Conservation (phyloP, 306 rosid species). For the Cicer yamashitae region DNA sequence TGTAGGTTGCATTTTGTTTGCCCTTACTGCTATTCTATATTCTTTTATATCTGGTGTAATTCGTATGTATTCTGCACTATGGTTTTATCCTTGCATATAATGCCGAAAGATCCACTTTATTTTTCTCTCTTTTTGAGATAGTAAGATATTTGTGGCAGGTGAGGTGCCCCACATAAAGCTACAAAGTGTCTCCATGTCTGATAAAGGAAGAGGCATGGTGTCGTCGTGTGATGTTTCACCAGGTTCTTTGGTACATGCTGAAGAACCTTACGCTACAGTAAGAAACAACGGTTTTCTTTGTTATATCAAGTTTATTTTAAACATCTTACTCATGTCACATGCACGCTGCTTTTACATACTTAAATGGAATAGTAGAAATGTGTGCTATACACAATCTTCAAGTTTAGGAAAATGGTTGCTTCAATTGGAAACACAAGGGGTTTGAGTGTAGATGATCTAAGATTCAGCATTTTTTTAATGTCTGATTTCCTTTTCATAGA, state of each 20-base stretch:
- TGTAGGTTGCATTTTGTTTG: constrained; percentile 4
- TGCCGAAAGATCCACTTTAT: constrained; percentile 13
- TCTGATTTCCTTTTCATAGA: constrained; percentile 23
- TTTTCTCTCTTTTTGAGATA: constrained; percentile 33
- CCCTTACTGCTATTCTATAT: constrained; percentile 10
- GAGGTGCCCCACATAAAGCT: constrained; percentile 58
- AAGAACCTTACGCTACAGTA: constrained; percentile 86
- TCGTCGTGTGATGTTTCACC: constrained; percentile 62
- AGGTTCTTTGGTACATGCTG: constrained; percentile 73
- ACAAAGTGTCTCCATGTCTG: constrained; percentile 58
- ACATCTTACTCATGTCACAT: background rate
- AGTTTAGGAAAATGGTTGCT: constrained; percentile 32
- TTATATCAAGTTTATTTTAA: constrained; percentile 27
- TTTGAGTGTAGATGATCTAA: constrained; percentile 2
- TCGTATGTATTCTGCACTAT: constrained; percentile 19
- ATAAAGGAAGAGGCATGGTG: constrained; percentile 76
- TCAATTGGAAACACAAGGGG: constrained; percentile 22
- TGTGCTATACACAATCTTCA: constrained; percentile 21
- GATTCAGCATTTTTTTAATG: background rate
- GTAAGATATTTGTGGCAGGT: constrained; percentile 64
- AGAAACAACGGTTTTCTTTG: constrained; percentile 34
- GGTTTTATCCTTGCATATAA: background rate
- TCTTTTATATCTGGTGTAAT: constrained; percentile 28
- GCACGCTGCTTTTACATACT: background rate
- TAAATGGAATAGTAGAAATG: background rate